phyloP scores from a whole-genome alignment of 2,329 filamentous ascomycete species.

The Colletotrichum agaves region DNA sequence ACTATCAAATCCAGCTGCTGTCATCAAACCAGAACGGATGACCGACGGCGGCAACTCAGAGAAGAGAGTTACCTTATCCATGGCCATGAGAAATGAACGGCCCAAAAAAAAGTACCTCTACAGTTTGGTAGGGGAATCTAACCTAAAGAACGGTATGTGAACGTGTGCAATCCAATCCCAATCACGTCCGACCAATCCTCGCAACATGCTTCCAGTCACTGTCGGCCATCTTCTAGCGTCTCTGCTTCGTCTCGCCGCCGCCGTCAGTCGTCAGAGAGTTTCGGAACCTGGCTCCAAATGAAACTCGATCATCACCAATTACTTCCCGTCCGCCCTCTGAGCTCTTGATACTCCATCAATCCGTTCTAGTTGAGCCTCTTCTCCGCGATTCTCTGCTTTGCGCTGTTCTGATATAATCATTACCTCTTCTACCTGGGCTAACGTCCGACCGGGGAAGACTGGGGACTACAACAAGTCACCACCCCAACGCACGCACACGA shows the following conservation, averaged over 20 bases:
- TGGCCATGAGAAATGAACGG: not conserved
- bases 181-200: constrained; percentile 22
- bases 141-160: constrained; percentile 2
- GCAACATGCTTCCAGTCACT: constrained; percentile 13
- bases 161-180: constrained; percentile 22
- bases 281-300: constrained; percentile 33
- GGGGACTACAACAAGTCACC: constrained; percentile 25
- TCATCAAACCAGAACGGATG: not conserved
- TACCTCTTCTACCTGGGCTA: constrained; percentile 9
- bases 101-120: not conserved
- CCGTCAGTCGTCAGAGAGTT: constrained; percentile 18
- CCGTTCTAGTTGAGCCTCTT: not conserved
- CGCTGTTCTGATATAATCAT: constrained; percentile 28
- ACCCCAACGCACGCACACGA: constrained; percentile 4
- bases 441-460: constrained; percentile 24
- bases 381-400: not conserved
- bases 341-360: not conserved
- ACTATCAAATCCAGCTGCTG: too few species aligned
- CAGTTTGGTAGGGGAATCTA: constrained; percentile 9
- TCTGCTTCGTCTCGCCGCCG: not conserved
- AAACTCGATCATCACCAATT: constrained; percentile 23
- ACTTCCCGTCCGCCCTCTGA: not conserved
- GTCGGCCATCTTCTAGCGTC: constrained; percentile 4
- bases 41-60: not conserved
- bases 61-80: not conserved